Base-by-base conservation (phyloP, 192 early-diverging fungal genomes). In the Backusella westeae region DNA sequence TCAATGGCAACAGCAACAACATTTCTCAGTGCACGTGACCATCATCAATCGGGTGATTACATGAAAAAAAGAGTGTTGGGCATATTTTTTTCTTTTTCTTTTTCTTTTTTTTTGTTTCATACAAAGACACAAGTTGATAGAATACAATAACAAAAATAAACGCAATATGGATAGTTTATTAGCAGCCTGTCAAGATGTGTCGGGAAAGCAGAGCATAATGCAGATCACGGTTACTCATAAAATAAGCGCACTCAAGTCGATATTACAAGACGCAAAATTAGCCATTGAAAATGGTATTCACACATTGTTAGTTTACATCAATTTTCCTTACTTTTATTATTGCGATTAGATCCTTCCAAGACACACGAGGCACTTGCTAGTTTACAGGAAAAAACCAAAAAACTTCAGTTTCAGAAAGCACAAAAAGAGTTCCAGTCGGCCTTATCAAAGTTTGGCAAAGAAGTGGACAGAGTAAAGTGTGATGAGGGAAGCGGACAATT, bases 401-500 rank as follows among this genome's bases (percentile, higher is more conserved):
- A 75, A 4, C 15, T 78, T 3, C 73, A 78, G 21, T 75, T 86
- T 36, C 73, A 81, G 5, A 87, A 90, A 69, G 83, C 88, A 39
- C 83, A 90, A 19, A 91, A 91, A 69, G 94, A 95, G 29, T 84
- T 93, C 34, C 88, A 91, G 56, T 78, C 81, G 29, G 77, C 84
- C 29, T 77, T 94, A 10, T 72, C 80, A 36, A 94, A 92, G 73
- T 92, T 92, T 79, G 87, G 88, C 49, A 94, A 94, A 82, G 88
- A 85, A 6, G 85, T 95, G 12, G 94, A 95, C 34, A 93, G 90
- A 83, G 88, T 89, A 82, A 77, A 42, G 8, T 39, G 19, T 36
- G 39, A 21, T 41, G 63, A 71, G 67, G 26, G 26, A 71, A 7
- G 6, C 38, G 59, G 44, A 56, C 26, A 68, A 59, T 15, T 21